Evolutionary conservation across 495 filamentous ascomycete genomes (phyloP).

Genomic region (Penicillium chermesinum): DNA sequence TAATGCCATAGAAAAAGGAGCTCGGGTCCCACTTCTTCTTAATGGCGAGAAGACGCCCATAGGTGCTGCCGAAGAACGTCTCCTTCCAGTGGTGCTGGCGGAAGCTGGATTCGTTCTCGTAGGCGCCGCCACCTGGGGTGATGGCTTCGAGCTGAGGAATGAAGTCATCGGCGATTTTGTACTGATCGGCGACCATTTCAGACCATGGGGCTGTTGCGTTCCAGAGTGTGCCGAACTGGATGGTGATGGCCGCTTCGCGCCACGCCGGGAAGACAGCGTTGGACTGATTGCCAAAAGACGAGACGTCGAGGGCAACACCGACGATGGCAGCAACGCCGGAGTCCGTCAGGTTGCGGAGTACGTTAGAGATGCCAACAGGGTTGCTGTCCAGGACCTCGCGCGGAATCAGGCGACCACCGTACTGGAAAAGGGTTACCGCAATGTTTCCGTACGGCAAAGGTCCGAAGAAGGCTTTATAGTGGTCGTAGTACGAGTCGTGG

Average conservation of each 20-base stretch:
- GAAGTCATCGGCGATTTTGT: constrained; percentile 33
- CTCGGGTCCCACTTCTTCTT: constrained; percentile 51
- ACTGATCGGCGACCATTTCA: constrained; percentile 34
- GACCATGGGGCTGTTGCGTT: constrained; percentile 43
- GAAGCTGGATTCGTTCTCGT: constrained; percentile 46
- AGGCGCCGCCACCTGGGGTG: constrained; percentile 31
- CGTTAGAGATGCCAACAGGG: constrained; percentile 33
- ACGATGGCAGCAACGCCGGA: constrained; percentile 43
- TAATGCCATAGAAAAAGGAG: constrained; percentile 44
- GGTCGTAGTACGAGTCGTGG: constrained; percentile 42
- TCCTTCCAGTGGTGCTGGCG: constrained; percentile 48
- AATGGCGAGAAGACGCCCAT: constrained; percentile 32
- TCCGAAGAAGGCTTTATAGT: constrained; percentile 42
- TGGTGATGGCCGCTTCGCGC: constrained; percentile 41
- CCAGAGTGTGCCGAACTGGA: constrained; percentile 38
- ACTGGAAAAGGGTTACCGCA: constrained; percentile 44
- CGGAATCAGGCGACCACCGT: constrained; percentile 58
- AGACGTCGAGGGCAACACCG: constrained; percentile 40
- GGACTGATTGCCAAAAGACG: constrained; percentile 31
- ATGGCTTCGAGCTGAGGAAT: constrained; percentile 44
- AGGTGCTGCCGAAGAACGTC: constrained; percentile 51
- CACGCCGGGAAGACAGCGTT: constrained; percentile 53
- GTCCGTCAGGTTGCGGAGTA: constrained; percentile 34
- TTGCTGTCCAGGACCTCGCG: constrained; percentile 40
- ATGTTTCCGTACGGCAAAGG: constrained; percentile 36